Conservation (phyloP, 352 stramenopile genomes). For the Pythium insidiosum region DNA sequence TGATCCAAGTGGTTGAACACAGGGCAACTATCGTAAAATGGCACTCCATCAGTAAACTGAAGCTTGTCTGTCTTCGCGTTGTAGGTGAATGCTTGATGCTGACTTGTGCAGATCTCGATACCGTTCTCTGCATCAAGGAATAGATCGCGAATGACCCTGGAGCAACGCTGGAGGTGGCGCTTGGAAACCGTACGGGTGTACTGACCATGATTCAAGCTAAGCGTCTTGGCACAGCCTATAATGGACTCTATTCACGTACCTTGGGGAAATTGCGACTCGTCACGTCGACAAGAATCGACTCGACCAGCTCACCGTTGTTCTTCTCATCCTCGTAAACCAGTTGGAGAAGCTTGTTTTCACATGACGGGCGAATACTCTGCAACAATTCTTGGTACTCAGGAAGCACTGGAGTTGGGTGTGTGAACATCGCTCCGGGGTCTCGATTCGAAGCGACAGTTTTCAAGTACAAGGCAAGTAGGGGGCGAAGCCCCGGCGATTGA, state of each 20-base stretch:
- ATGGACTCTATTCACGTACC: too few relatives aligned
- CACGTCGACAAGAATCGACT: conserved; percentile 47
- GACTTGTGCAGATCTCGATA: conserved; percentile 13
- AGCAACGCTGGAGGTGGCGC: conserved; percentile 37
- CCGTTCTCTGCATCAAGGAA: conserved; percentile 21
- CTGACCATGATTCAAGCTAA: conserved; percentile 4
- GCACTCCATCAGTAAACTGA: conserved; percentile 45
- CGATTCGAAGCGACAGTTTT: conserved; percentile 27
- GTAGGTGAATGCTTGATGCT: conserved; percentile 41
- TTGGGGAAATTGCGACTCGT: conserved; percentile 52
- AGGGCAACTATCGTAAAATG: conserved; percentile 43
- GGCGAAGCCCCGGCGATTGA: conserved; percentile 22
- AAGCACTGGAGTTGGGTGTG: conserved; percentile 17
- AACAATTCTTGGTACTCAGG: conserved; percentile 41
- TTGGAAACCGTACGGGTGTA: conserved; percentile 46
- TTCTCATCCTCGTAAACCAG: conserved; percentile 67
- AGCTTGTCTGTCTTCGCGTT: conserved; percentile 37
- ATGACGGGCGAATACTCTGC: conserved; percentile 36
- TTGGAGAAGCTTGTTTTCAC: conserved; percentile 53
- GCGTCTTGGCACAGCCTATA: too few relatives aligned
- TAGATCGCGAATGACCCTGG: conserved; percentile 40
- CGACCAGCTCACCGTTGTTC: conserved; percentile 22
- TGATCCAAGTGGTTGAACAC: conserved; percentile 68
- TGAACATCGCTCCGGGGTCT: conserved; percentile 16
- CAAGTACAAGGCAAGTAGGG: conserved; percentile 46